Conservation (phyloP, 208 protist genomes). For the Leishmania major region DNA sequence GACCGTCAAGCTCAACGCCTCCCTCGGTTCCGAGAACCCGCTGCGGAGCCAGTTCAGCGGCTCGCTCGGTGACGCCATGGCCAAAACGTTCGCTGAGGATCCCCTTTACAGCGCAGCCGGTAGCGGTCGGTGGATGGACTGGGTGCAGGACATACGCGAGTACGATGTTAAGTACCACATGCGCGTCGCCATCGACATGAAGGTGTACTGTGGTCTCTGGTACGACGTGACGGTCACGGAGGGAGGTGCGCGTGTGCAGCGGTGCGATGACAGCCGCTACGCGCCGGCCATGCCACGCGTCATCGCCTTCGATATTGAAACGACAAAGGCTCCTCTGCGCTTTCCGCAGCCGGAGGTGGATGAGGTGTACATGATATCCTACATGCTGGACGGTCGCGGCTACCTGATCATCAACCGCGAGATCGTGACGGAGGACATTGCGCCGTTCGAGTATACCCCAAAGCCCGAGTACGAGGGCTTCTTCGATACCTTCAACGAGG, state of each 20-base stretch:
- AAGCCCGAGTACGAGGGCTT: slow-evolving; percentile 97
- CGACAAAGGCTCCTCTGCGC: slow-evolving; percentile 98
- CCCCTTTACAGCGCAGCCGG: slow-evolving; percentile 27
- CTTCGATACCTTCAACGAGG: slow-evolving; percentile 98
- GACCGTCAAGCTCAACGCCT: slow-evolving; percentile 74
- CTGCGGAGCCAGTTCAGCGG: slow-evolving; percentile 54
- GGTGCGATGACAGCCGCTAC: slow-evolving; percentile 88
- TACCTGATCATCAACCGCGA: slow-evolving; percentile 99
- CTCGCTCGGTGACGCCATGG: slow-evolving; percentile 76
- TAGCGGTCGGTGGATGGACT: slow-evolving; percentile 82
- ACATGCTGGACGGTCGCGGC: slow-evolving; percentile 99
- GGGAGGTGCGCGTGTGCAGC: slow-evolving; percentile 63
- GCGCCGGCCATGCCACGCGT: slow-evolving; percentile 92
- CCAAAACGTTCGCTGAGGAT: slow-evolving; percentile 70
- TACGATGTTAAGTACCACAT: slow-evolving; percentile 99
- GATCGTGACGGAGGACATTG: slow-evolving; percentile 98
- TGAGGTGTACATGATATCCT: slow-evolving; percentile 99
- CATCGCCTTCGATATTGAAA: slow-evolving; percentile 99
- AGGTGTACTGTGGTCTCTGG: slow-evolving; percentile 96
- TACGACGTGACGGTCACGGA: slow-evolving; percentile 93
- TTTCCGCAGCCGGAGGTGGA: slow-evolving; percentile 99
- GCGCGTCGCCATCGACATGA: slow-evolving; percentile 97
- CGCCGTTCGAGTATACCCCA: slow-evolving; percentile 99
- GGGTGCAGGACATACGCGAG: slow-evolving; percentile 98
- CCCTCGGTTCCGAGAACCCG: slow-evolving; percentile 43